Percentiles rank a stretch among this genome's conserved stretches.
Evolutionary conservation across 179 eudicot genomes (phyloP).

Genomic region (Amaranthus tricolor): DNA sequence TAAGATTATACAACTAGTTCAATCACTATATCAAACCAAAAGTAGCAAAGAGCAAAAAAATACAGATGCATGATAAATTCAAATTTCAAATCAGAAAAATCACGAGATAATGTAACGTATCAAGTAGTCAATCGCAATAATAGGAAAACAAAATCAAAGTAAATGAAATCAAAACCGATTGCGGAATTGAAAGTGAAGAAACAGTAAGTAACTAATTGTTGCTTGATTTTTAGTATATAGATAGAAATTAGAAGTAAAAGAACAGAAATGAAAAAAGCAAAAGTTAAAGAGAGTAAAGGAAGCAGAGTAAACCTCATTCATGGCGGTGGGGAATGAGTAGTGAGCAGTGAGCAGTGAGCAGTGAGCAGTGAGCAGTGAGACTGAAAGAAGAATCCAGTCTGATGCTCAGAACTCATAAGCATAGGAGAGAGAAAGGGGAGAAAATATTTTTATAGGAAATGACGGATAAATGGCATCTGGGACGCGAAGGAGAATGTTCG

Average conservation of each 20-base stretch:
- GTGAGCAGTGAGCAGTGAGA: no score
- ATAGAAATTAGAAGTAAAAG: not conserved
- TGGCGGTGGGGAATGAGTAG: not conserved
- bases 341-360: no score
- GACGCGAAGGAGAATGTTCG: slow-evolving; percentile 22
- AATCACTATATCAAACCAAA: not conserved
- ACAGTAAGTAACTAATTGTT: not conserved
- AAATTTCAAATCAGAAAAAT: not conserved
- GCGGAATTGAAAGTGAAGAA: not conserved
- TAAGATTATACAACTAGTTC: not conserved
- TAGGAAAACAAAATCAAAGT: not conserved
- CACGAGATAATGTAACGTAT: not conserved
- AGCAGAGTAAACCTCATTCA: slow-evolving; percentile 16
- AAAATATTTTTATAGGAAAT: slow-evolving; percentile 19
- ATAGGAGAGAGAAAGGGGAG: not conserved
- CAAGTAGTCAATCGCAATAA: slow-evolving; percentile 6
- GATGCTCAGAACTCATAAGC: not conserved
- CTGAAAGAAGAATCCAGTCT: not conserved
- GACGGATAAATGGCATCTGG: slow-evolving; percentile 19
- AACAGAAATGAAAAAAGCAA: not conserved
- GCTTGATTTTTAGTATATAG: no score
- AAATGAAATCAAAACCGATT: not conserved
- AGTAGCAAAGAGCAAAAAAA: not conserved
- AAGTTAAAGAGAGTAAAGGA: not conserved
- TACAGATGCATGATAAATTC: slow-evolving; percentile 19